Base-by-base conservation (phyloP, 495 filamentous ascomycete species). In the Annulohypoxylon moriforme region DNA sequence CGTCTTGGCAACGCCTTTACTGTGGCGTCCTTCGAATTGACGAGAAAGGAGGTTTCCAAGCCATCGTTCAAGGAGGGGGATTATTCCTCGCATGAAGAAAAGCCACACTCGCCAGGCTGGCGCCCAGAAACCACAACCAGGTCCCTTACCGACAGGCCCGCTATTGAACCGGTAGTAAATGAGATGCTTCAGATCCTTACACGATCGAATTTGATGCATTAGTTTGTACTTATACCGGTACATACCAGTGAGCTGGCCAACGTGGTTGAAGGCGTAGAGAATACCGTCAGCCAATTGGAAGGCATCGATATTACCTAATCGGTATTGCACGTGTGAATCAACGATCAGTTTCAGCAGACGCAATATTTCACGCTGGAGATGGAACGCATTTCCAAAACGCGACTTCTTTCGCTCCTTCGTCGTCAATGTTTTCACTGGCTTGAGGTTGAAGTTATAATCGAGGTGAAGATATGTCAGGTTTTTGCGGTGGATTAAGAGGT, bases 151-250 rank as follows among this genome's bases (percentile, higher is more conserved):
- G 46, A 99, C 96, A 22, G 96, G 92, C 0, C 95, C 96, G 34
- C 94, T 95, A 80, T 99, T 99, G 84, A 99, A 99, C 13, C 96
- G 93, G 79, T 99, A 98, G 84, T 99, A 99, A 69, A 99, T 98
- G 57, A 99, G 79, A 88, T 99, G 96, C 88, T 99, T 99, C 76
- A 99, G 82, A 82, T 99, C 96, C 78, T 99, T 99, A 84, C 96
- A 99, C 2, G 96, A 96, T 52, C 96, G 94, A 75, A 99, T 98
- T 81, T 99, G 96, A 79, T 99, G 96, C 96, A 99, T 99, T 36
- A 99, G 87, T 85, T 99, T 99, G 84, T 99, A 99, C 86, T 99
- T 99, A 88, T 99, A 99, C 27, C 96, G 93, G 82, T 99, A 99
- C 96, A 99, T 99, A 75, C 96, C 96, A 25, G 96, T 99, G 58